Percentiles rank a stretch among this genome's conserved stretches.
Evolutionary conservation across 805 yeast species (phyloP).

Genomic region (Cyberlindnera maritima): DNA sequence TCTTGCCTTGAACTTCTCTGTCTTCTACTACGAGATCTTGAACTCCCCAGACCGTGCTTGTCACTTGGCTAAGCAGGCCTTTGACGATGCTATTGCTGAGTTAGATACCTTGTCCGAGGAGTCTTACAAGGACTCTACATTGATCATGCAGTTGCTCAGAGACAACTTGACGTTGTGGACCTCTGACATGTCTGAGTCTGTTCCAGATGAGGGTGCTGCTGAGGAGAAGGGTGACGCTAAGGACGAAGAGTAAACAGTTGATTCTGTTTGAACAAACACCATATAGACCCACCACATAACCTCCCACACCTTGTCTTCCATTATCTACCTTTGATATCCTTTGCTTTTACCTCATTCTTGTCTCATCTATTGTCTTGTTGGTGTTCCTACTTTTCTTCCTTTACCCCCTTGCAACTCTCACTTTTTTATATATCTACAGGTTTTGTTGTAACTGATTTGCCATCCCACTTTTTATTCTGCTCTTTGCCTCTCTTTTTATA

Average conservation of each 20-base stretch:
- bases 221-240: constrained; percentile 33
- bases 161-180: constrained; percentile 99
- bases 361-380: not conserved
- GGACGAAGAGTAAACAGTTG: constrained; percentile 30
- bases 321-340: not conserved
- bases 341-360: not conserved
- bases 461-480: constrained; percentile 7
- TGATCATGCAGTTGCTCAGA: constrained; percentile 98
- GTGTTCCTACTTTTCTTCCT: not conserved
- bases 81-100: constrained; percentile 98
- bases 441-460: constrained; percentile 10
- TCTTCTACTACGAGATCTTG: constrained; percentile 96
- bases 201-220: constrained; percentile 48
- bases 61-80: constrained; percentile 97
- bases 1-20: constrained; percentile 95
- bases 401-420: not conserved
- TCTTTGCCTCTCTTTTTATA: constrained; percentile 4
- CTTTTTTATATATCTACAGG: constrained; percentile 5
- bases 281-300: not conserved
- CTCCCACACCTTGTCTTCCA: not conserved
- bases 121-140: constrained; percentile 96
- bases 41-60: constrained; percentile 99
- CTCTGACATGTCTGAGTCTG: constrained; percentile 84
- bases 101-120: constrained; percentile 96
- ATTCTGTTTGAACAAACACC: not conserved